A percentile compares a stretch with the other conserved stretches of the same genome.
These are phyloP conservation scores for Tetrahymena malaccensis DNA, from an alignment of 73 alveolate genomes.

Conservation along the genomic window DNA sequence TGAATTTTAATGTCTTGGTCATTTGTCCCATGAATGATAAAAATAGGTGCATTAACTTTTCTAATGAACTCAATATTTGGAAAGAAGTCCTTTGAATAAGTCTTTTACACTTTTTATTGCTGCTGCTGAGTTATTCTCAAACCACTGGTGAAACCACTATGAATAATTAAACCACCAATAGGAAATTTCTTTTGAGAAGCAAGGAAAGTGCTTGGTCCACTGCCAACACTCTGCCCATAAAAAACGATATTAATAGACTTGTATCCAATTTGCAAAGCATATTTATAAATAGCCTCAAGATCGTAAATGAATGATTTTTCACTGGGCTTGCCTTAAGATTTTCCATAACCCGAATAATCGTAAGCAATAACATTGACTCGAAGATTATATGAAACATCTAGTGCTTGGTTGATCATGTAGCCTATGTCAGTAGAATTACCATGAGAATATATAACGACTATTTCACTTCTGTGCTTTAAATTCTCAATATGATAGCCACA, in stretches of 20 bases:
- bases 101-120: not conserved
- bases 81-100: conserved; percentile 16
- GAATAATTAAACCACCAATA: conserved; percentile 34
- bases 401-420: conserved; percentile 26
- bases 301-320: conserved; percentile 36
- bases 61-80: conserved; percentile 31
- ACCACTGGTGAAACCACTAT: conserved; percentile 38
- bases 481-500: not conserved
- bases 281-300: conserved; percentile 47
- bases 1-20: conserved; percentile 21
- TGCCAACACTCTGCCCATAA: conserved; percentile 33
- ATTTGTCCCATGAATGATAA: conserved; percentile 42
- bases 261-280: conserved; percentile 1
- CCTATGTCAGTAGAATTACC: conserved; percentile 65
- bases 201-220: conserved; percentile 38
- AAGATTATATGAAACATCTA: conserved; percentile 31
- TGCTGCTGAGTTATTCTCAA: not conserved
- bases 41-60: conserved; percentile 29
- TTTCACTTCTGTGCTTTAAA: conserved; percentile 5
- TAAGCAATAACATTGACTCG: conserved; percentile 33
- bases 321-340: conserved; percentile 54
- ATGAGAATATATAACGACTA: conserved; percentile 50
- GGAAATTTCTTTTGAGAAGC: conserved; percentile 9
- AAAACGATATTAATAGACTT: conserved; percentile 5
- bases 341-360: conserved; percentile 65